Base-by-base conservation (phyloP, 1,284 basidiomycete species). In the Ceratobasidium sp. region DNA sequence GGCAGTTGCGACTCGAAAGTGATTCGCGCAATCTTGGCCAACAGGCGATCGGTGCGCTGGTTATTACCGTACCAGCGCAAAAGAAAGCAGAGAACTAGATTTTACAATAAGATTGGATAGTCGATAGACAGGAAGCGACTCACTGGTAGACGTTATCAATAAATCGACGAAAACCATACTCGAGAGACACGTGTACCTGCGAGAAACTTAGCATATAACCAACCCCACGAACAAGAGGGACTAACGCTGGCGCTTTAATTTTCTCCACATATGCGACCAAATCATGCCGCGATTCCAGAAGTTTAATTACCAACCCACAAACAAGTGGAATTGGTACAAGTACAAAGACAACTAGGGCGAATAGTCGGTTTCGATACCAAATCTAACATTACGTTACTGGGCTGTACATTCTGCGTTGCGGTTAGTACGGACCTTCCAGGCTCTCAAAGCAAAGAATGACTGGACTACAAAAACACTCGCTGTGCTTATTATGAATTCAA, bases 1-100 rank as follows among this genome's bases (percentile, higher is more conserved):
- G 64, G 64, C 1, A 67, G 48, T 28, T 67, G 64, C 6, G 64
- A 53, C 32, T 67, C 64, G 26, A 67, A 67, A 18, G 64, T 53
- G 21, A 67, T 48, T 36, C 64, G 64, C 34, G n/a, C 30, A 21
- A 67, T 48, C 26, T 34, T 53, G 4, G 6, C 26, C 16, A 67
- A 2, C 18, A 67, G 28, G 41, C 41, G n/a, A 21, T 67, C 36
- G 9, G 50, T 67, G 10, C 30, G 23, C 23, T 30, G 41, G 14
- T 16, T 30, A 39, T 5, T 39, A 8, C 4, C 23, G 23, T 36
- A 5, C 23, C 36, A 14, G 23, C 36, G 18, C 36, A 60, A 16
- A 60, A 60, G 34, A 41, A 41, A 60, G 5, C 36, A 26, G 18
- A 60, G 58, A n/a, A 43, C 58, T 60, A 18, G 18, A 57, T 30